Base-by-base conservation (phyloP, 169 alveolate species). In the Blepharisma undulans region DNA sequence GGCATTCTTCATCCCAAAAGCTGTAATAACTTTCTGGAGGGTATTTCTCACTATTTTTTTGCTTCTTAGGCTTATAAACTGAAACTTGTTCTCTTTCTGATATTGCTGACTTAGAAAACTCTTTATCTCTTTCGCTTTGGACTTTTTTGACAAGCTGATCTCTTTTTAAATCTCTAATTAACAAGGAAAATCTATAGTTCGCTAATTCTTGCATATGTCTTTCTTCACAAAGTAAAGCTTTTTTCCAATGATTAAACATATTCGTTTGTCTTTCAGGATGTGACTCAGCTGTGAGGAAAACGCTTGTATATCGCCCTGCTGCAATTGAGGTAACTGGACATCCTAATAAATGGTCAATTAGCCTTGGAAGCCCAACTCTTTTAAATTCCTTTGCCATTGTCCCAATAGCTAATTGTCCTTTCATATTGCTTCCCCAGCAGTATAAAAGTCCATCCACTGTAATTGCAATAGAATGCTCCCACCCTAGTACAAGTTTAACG, bases 191-290 rank as follows among this genome's bases (percentile, higher is more conserved):
- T 27, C 91, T 60, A 32, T 86, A 86, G 29, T 86, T 86, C 0
- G 91, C 91, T 18, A 86, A 27, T 48, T 86, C 91, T 36, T 86
- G 91, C 91, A 86, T 86, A 66, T 86, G 91, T 8, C 84, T 60
- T 36, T 86, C 91, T 86, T 86, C 80, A 86, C 22, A 27, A 25
- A 86, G 61, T 16, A 86, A 25, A 19, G 66, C 22, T 25, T 32
- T 86, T 72, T 86, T 86, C 72, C 91, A 86, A 8, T 72, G 80
- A 27, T 27, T 85, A 36, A 86, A 86, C 25, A 86, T 21, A 14
- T 34, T 86, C 10, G 91, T 25, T 18, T 71, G 25, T 66, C 72
- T 60, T 30, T 86, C 91, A 12, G 84, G 84, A 29, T 86, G 80
- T 4, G 61, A n/a, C 6, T 86, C 84, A 29, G 91, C 91, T 71